Base-by-base conservation (phyloP, 2,329 filamentous ascomycete species). In the Paecilomyces niveus region DNA sequence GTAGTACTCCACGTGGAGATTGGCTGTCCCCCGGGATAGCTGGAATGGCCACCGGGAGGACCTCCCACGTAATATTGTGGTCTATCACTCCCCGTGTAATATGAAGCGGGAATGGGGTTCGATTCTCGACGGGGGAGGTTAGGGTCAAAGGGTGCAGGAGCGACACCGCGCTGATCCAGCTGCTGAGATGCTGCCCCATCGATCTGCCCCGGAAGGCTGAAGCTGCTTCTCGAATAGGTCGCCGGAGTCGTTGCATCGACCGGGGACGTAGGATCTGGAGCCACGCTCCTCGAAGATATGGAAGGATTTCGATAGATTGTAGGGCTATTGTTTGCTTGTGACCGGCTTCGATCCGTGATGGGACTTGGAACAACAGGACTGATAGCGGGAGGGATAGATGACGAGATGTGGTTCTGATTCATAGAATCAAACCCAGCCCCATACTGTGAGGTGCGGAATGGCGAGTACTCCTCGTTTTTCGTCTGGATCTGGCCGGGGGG, bases 231-330 rank as follows among this genome's bases (percentile, higher is more conserved):
- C 5, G 73, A 73, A 63, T 72, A 76, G 9, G 70, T 70, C 21
- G 62, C 68, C 0, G 72, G 69, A 0, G 72, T 73, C 6, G 73
- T 63, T 3, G 73, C 68, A 55, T 76, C 74, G 57, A 76, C 71
- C 1, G 72, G 70, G 2, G 73, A 74, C 11, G 74, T 70, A 1
- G 69, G 69, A 53, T 76, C 74, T 11, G 74, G 70, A 7, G 70
- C 66, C 39, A 74, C 67, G 55, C 67, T 74, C 50, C 74, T 71
- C 22, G 70, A 73, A 11, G 74, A 72, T 24, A 76, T 69, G 8
- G 74, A 74, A 3, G 72, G 70, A 49, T 74, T 76, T 54, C 74
- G 70, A 57, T 77, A 76, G 10, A 72, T 68, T 2, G 70, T 67
- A 1, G 69, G 67, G 56, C 70, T 72, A 60, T 72, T 69, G 15